These are phyloP conservation scores for Brassica cretica DNA, from an alignment of 345 rosid species.

Conservation along the genomic window DNA sequence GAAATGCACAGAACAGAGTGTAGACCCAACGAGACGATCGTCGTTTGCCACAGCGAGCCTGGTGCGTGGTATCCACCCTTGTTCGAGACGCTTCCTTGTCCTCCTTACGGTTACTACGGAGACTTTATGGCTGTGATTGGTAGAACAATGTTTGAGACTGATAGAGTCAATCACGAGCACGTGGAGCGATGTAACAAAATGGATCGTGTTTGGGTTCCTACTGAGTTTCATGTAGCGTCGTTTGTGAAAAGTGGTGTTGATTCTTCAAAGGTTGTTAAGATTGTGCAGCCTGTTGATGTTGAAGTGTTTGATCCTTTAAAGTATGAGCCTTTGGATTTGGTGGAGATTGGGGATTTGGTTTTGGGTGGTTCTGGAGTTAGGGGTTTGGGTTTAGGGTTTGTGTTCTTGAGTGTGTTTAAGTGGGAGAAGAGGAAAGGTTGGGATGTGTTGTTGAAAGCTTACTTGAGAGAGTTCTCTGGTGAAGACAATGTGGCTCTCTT, in stretches of 20 bases:
- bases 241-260: constrained; percentile 76
- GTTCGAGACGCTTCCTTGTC: constrained; percentile 78
- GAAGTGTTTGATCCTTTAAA: constrained; percentile 62
- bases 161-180: constrained; percentile 63
- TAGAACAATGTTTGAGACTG: constrained; percentile 92
- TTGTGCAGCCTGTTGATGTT: constrained; percentile 81
- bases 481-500: constrained; percentile 58
- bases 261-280: constrained; percentile 69
- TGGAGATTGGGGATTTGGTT: constrained; percentile 44
- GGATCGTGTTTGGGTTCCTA: constrained; percentile 91
- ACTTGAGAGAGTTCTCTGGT: constrained; percentile 62
- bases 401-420: constrained; percentile 81
- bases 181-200: constrained; percentile 64
- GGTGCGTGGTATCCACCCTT: constrained; percentile 93
- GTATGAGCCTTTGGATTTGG: constrained; percentile 55
- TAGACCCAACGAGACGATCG: constrained; percentile 58
- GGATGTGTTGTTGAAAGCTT: constrained; percentile 80
- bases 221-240: constrained; percentile 73
- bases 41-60: constrained; percentile 89
- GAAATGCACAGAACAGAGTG: constrained; percentile 57
- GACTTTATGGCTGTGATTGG: constrained; percentile 58
- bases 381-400: constrained; percentile 45
- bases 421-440: constrained; percentile 93
- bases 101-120: constrained; percentile 64
- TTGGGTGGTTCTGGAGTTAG: constrained; percentile 51